Base-by-base conservation (phyloP, 2,329 filamentous ascomycete genomes). In the Colletotrichum truncatum region DNA sequence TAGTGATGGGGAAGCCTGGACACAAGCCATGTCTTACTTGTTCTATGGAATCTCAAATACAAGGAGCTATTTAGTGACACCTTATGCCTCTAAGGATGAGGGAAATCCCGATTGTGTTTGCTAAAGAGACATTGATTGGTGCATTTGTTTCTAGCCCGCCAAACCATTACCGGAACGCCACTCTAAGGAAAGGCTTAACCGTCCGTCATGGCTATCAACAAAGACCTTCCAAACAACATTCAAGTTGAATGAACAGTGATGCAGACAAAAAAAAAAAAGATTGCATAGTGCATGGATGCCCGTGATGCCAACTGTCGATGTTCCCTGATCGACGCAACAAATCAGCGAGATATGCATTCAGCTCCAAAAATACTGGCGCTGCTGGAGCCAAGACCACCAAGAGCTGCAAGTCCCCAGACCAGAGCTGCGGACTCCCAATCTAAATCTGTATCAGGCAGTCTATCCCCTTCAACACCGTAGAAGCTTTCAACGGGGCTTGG, bases 371-470 rank as follows among this genome's bases (percentile, higher is more conserved):
- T 81, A 11, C 79, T 81, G 12, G 81, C 77, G 62, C 76, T 79
- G 9, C 81, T 82, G 39, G 75, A 71, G 3, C 82, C 82, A 23
- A 85, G 70, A 2, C 83, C 83, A 1, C 79, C 80, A 12, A 82
- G 55, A 14, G 76, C 76, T 11, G 78, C 76, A 48, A 85, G 68
- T 3, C 80, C 82, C 82, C 82, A 85, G 4, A 78, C 74, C 23
- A 85, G 72, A 6, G 82, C 78, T 2, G 79, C 80, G 9, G 79
- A 74, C 67, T 86, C 83, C 79, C 81, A 81, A 66, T 84, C 82
- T 30, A 80, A 71, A 10, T 79, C 81, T 10, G 75, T 71, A 8
- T 76, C 73, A 1, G 77, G 77, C n/a, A 81, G 59, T 28, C 76
- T 70, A 65, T 85, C 83, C 1, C 81, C 82, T 69, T 83, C 77